These are phyloP conservation scores for Bipolaris sorokiniana DNA, from an alignment of 2,329 filamentous ascomycete species.

Conservation along the genomic window DNA sequence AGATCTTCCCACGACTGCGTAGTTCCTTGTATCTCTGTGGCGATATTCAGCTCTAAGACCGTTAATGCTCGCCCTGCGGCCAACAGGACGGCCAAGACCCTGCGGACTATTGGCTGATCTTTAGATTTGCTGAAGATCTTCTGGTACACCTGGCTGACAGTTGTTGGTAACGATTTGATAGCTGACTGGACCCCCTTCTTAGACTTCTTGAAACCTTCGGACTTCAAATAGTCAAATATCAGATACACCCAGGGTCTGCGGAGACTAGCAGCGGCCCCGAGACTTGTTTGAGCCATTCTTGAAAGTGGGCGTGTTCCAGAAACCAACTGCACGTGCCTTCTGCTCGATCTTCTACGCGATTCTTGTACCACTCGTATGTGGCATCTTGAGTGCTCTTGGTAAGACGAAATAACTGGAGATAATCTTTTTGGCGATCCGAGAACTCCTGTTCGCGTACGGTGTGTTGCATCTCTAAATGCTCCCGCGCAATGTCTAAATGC, in stretches of 20 bases:
- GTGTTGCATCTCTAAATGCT: slow-evolving; percentile 16
- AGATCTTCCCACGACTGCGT: background rate
- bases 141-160: background rate
- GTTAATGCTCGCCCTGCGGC: background rate
- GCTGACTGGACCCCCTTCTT: background rate
- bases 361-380: slow-evolving; percentile 32
- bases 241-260: slow-evolving; percentile 28
- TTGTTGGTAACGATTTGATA: background rate
- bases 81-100: background rate
- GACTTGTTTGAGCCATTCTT: slow-evolving; percentile 20
- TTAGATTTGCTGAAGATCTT: background rate
- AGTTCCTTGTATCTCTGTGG: background rate
- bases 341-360: slow-evolving; percentile 24
- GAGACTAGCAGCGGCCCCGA: slow-evolving; percentile 27
- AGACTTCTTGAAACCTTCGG: background rate
- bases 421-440: slow-evolving; percentile 21
- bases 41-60: background rate
- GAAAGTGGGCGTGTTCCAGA: slow-evolving; percentile 21
- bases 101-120: background rate
- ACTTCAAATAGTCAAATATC: background rate
- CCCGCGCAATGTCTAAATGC: slow-evolving; percentile 1
- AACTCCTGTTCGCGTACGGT: slow-evolving; percentile 17
- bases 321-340: slow-evolving; percentile 30
- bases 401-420: slow-evolving; percentile 29
- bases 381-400: slow-evolving; percentile 19